Evolutionary conservation across 257 asterid species (phyloP).

Genomic region (Ehretia macrophylla): DNA sequence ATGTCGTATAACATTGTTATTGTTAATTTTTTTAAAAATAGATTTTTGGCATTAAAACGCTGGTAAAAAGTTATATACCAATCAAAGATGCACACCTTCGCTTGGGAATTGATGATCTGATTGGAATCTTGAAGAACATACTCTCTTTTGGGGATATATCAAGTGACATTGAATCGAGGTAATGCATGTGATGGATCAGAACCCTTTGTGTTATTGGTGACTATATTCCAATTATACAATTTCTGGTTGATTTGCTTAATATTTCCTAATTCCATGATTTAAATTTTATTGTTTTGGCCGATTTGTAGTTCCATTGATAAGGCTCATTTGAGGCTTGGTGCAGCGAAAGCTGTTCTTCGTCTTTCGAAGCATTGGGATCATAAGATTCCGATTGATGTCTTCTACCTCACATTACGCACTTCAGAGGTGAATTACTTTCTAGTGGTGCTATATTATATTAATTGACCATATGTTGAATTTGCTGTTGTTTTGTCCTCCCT

Average conservation of each 20-base stretch:
- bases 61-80: constrained; percentile 96
- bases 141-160: constrained; percentile 76
- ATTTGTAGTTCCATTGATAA: constrained; percentile 71
- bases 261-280: constrained; percentile 7
- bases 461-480: neutral
- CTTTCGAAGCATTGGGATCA: constrained; percentile 92
- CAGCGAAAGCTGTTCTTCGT: constrained; percentile 97
- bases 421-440: constrained; percentile 59
- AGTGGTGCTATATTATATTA: neutral
- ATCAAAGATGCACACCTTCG: constrained; percentile 96
- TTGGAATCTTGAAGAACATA: constrained; percentile 63
- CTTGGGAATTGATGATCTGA: constrained; percentile 69
- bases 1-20: neutral
- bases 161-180: constrained; percentile 75
- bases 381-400: constrained; percentile 78
- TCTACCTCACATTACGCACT: constrained; percentile 69
- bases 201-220: neutral
- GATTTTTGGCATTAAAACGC: constrained; percentile 89
- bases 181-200: constrained; percentile 6
- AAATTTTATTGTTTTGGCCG: constrained; percentile 8
- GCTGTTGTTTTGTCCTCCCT: neutral
- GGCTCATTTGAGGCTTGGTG: constrained; percentile 95
- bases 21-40: constrained; percentile 34
- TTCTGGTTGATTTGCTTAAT: neutral
- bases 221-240: too few relatives aligned